Conservation (phyloP, 805 yeast species). For the Suhomyces sp. region DNA sequence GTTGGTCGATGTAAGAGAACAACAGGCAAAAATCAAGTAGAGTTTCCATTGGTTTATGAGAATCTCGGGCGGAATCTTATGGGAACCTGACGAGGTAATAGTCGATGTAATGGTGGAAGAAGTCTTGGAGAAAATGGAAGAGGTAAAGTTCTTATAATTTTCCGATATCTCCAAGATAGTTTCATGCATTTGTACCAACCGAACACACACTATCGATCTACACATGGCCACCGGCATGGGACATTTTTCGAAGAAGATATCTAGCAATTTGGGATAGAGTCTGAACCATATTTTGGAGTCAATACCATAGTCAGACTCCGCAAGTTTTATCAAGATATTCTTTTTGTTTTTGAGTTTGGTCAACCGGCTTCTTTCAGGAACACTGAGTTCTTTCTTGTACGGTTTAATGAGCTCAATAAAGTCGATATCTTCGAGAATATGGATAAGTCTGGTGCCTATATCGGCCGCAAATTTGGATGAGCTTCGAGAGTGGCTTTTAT, state of each 20-base stretch:
- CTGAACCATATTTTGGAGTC: conserved; percentile 97
- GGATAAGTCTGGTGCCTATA: conserved; percentile 71
- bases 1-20: conserved; percentile 83
- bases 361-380: conserved; percentile 76
- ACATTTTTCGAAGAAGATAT: conserved; percentile 69
- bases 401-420: conserved; percentile 59
- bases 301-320: conserved; percentile 90
- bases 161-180: conserved; percentile 56
- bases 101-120: conserved; percentile 5
- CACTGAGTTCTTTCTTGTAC: conserved; percentile 51
- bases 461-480: conserved; percentile 77
- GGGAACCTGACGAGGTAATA: not conserved
- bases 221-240: conserved; percentile 94
- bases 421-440: conserved; percentile 69
- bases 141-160: conserved; percentile 33
- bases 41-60: conserved; percentile 85
- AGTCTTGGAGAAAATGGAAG: conserved; percentile 34
- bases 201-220: conserved; percentile 82
- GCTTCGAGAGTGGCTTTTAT: conserved; percentile 46
- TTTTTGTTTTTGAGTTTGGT: conserved; percentile 60
- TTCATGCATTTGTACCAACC: conserved; percentile 84
- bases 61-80: conserved; percentile 56
- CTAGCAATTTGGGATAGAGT: conserved; percentile 72
- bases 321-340: conserved; percentile 69
- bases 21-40: conserved; percentile 85